Evolutionary conservation across 1,139 yeast genomes (phyloP).

Genomic region (Pichia norvegensis): DNA sequence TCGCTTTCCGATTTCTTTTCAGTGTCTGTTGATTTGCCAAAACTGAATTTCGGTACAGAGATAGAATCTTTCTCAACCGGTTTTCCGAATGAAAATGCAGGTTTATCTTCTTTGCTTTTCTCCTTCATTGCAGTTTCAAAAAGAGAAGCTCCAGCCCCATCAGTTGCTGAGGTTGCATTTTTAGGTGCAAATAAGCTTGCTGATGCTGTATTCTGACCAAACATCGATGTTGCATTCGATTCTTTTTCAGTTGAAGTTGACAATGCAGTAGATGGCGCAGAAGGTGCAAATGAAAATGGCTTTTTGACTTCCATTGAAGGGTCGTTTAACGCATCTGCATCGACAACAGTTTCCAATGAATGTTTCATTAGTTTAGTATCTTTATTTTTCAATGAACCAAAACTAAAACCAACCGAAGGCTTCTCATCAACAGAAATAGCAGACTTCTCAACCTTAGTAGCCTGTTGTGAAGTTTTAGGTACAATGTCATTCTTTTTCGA

Average conservation of each 20-base stretch:
- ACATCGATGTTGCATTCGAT: background rate
- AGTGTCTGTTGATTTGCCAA: background rate
- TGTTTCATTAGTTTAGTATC: background rate
- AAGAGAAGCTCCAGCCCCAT: background rate
- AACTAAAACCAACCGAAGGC: conserved; percentile 16
- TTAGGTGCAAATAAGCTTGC: background rate
- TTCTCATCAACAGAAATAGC: conserved; percentile 1
- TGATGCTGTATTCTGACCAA: background rate
- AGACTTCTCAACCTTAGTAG: background rate
- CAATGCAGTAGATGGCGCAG: background rate
- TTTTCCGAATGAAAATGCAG: conserved; percentile 2
- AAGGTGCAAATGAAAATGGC: background rate
- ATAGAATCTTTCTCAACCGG: conserved; percentile 3
- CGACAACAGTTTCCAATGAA: conserved; percentile 1
- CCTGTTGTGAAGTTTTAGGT: background rate
- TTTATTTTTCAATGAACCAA: background rate
- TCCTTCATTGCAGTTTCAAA: background rate
- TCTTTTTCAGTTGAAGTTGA: background rate
- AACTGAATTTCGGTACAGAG: conserved; percentile 1
- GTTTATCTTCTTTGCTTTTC: conserved; percentile 1
- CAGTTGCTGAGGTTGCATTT: background rate
- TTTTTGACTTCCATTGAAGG: background rate
- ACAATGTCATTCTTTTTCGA: background rate
- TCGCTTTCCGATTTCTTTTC: background rate
- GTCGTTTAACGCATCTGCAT: conserved; percentile 9